Percentiles rank a stretch among this genome's conserved stretches.
Conservation (phyloP, 2,329 filamentous ascomycete species). For the Sclerotinia subarctica region DNA sequence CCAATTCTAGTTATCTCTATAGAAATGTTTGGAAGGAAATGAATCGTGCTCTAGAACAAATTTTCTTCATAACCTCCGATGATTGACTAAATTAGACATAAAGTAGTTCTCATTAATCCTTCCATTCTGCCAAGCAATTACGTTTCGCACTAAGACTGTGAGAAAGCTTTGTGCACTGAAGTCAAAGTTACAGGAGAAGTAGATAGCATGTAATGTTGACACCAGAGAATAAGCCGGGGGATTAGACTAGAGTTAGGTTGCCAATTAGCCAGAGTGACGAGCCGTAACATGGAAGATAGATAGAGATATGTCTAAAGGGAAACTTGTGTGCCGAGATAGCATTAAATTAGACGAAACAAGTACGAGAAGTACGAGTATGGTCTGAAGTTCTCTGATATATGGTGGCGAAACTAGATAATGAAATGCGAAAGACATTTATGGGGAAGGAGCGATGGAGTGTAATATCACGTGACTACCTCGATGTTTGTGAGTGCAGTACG, state of each 20-base stretch:
- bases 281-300: neutral
- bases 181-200: rapidly evolving
- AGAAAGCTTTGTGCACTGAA: too few relatives aligned
- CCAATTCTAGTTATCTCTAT: too few relatives aligned
- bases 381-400: neutral
- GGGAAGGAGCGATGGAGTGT: neutral
- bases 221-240: neutral
- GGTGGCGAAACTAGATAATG: too few relatives aligned
- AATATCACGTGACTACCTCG: neutral
- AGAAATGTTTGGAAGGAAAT: too few relatives aligned
- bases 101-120: neutral
- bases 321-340: neutral
- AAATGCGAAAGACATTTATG: neutral
- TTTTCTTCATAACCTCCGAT: neutral
- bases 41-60: too few relatives aligned
- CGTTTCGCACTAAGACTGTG: too few relatives aligned
- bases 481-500: neutral
- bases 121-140: neutral
- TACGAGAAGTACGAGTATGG: too few relatives aligned
- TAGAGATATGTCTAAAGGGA: neutral
- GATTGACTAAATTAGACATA: neutral
- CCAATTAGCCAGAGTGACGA: neutral
- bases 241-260: neutral
- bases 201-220: rapidly evolving
- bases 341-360: too few relatives aligned